phyloP scores from a whole-genome alignment of 495 filamentous ascomycete genomes.

The Daldinia loculata region DNA sequence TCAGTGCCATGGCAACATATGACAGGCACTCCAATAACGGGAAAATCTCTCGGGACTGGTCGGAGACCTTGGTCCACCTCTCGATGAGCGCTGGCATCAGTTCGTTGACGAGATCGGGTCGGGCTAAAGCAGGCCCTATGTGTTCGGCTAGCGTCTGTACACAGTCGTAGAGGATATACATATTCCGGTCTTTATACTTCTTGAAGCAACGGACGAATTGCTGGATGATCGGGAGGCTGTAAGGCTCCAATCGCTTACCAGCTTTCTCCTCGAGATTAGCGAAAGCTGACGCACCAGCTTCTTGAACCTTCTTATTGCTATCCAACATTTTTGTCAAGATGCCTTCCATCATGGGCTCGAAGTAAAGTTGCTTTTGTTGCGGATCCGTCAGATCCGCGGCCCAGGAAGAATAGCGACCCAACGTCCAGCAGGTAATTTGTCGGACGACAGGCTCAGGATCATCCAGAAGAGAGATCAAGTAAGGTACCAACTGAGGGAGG shows the following conservation, averaged over 20 bases:
- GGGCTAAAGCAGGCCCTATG: constrained; percentile 79
- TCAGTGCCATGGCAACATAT: constrained; percentile 89
- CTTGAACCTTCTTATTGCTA: constrained; percentile 96
- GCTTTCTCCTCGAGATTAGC: constrained; percentile 96
- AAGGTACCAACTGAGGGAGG: constrained; percentile 88
- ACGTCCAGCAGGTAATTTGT: constrained; percentile 97
- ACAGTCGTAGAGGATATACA: constrained; percentile 99
- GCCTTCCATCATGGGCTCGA: constrained; percentile 98
- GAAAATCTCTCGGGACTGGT: constrained; percentile 93
- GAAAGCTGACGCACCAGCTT: constrained; percentile 95
- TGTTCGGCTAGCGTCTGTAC: constrained; percentile 96
- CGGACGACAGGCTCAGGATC: constrained; percentile 92
- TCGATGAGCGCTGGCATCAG: constrained; percentile 95
- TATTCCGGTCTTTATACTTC: constrained; percentile 98
- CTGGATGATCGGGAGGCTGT: constrained; percentile 87
- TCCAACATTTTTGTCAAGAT: constrained; percentile 95
- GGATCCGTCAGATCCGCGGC: constrained; percentile 77
- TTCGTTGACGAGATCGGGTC: constrained; percentile 78
- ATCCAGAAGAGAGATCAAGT: constrained; percentile 84
- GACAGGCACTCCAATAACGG: constrained; percentile 94
- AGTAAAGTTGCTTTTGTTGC: constrained; percentile 75
- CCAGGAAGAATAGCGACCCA: constrained; percentile 94
- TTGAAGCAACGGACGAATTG: constrained; percentile 93
- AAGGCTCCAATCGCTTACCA: constrained; percentile 77
- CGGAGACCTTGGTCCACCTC: constrained; percentile 85